Evolutionary conservation across 257 asterid genomes (phyloP).

Genomic region (Primulina huaijiensis): DNA sequence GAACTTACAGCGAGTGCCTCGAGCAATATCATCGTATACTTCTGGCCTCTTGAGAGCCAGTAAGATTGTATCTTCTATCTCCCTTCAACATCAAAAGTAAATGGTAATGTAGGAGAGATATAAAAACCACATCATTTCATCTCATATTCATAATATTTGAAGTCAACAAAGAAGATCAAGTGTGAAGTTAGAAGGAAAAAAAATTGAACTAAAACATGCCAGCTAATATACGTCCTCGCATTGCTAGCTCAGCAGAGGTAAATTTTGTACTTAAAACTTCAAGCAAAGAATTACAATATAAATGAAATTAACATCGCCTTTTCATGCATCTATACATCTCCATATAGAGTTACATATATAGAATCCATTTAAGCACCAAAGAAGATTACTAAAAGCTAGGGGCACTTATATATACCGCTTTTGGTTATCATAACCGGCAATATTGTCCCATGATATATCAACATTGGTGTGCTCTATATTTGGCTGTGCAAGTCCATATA

Average conservation of each 20-base stretch:
- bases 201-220: neutral
- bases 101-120: slow-evolving; percentile 13
- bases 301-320: slow-evolving; percentile 1
- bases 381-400: slow-evolving; percentile 23
- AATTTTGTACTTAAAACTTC: neutral
- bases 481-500: slow-evolving; percentile 65
- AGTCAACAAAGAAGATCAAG: slow-evolving; percentile 17
- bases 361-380: slow-evolving; percentile 16
- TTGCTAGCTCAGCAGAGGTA: too few relatives aligned
- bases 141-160: slow-evolving; percentile 10
- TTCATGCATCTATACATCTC: slow-evolving; percentile 14
- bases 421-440: slow-evolving; percentile 87
- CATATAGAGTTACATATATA: slow-evolving; percentile 1
- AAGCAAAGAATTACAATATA: neutral
- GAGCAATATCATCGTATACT: slow-evolving; percentile 92
- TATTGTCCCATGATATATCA: slow-evolving; percentile 83
- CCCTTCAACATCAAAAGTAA: slow-evolving; percentile 42
- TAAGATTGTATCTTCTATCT: slow-evolving; percentile 86
- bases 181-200: slow-evolving; percentile 6
- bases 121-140: neutral
- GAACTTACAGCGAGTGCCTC: slow-evolving; percentile 87
- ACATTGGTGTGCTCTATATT: slow-evolving; percentile 38
- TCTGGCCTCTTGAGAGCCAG: slow-evolving; percentile 89
- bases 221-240: neutral
- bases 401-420: slow-evolving; percentile 48